Evolutionary conservation across 768 basidiomycete species (phyloP).

Genomic region (Phylloporus arenicola): DNA sequence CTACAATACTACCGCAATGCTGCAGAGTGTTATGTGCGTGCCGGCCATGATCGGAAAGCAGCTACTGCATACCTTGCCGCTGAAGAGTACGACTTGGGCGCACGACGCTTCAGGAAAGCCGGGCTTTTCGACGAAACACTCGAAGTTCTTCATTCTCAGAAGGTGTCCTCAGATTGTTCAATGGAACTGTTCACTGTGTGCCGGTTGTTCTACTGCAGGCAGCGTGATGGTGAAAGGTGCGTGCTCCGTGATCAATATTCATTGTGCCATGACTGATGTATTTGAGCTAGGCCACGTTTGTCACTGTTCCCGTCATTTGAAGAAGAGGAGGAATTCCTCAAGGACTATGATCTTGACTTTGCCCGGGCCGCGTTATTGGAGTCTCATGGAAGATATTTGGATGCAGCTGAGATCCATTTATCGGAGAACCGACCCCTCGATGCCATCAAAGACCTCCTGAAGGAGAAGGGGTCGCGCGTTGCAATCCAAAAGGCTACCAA

Average conservation of each 20-base stretch:
- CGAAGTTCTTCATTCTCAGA: slow-evolving; percentile 35
- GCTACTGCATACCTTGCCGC: slow-evolving; percentile 41
- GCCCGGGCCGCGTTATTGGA: slow-evolving; percentile 44
- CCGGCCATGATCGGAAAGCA: slow-evolving; percentile 37
- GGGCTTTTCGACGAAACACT: slow-evolving; percentile 52
- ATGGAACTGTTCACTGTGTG: slow-evolving; percentile 39
- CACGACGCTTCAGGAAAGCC: slow-evolving; percentile 44
- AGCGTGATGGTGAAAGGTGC: slow-evolving; percentile 20
- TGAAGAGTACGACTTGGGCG: slow-evolving; percentile 39
- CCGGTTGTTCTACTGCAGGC: slow-evolving; percentile 41
- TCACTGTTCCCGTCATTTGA: slow-evolving; percentile 47
- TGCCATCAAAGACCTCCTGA: slow-evolving; percentile 44
- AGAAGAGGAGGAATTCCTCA: slow-evolving; percentile 52
- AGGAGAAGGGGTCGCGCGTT: slow-evolving; percentile 21
- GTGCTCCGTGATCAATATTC: neutral
- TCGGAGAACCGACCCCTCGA: slow-evolving; percentile 41
- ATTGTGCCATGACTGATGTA: neutral
- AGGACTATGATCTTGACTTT: slow-evolving; percentile 47
- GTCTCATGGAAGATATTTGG: slow-evolving; percentile 35
- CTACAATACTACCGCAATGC: slow-evolving; percentile 38
- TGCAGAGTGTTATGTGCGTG: slow-evolving; percentile 43
- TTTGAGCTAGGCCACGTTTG: slow-evolving; percentile 38
- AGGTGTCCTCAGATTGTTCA: slow-evolving; percentile 30
- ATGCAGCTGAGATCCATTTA: slow-evolving; percentile 53
- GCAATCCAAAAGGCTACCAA: slow-evolving; percentile 34